Evolutionary conservation across 1,139 yeast genomes (phyloP), one percentile per base, ranked within the genome.

Genomic region (Insectozyma bohioensis): DNA sequence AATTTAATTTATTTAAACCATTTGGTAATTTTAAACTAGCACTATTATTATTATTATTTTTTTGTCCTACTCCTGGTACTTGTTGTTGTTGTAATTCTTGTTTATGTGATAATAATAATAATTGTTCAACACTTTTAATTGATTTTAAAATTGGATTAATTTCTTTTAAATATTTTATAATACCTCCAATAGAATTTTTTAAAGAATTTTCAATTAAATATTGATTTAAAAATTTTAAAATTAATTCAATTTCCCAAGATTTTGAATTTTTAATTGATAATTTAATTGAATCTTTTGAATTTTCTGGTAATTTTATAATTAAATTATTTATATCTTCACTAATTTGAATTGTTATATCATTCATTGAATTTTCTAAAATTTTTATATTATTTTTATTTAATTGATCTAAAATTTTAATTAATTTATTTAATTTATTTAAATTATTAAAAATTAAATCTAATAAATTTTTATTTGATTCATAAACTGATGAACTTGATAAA

Each of bases 351-450:
- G 51, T 50, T 7, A 68, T 55, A 22, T 53, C 52, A 26, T 59
- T 54, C 33, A 56, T 47, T 7, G 65, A 46, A 33, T 58, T 59
- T 7, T 56, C 47, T 10, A 56, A 37, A 2, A 67, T 56, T 18
- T 55, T 45, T 14, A 62, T 52, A 9, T 57, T 48, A 25, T 54
- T 55, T 23, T 51, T 50, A 24, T 51, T 48, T 23, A 68, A 51
- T 37, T 64, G 69, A 31, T 61, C 63, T 28, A 66, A 46, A 12
- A 67, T 47, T 28, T 52, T 57, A 20, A 67, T 58, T 28, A 67
- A 46, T 30, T 54, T 54, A 22, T 56, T 58, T 31, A 69, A 52
- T 36, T 57, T 59, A 34, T 55, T 53, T 34, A 69, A 51, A 18
- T 49, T 54, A 28, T 52, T 51, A 32, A 69, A 61, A 3, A 63